These are phyloP conservation scores for Monilinia vaccinii-corymbosi DNA, from an alignment of 2,329 filamentous ascomycete species.

Conservation along the genomic window DNA sequence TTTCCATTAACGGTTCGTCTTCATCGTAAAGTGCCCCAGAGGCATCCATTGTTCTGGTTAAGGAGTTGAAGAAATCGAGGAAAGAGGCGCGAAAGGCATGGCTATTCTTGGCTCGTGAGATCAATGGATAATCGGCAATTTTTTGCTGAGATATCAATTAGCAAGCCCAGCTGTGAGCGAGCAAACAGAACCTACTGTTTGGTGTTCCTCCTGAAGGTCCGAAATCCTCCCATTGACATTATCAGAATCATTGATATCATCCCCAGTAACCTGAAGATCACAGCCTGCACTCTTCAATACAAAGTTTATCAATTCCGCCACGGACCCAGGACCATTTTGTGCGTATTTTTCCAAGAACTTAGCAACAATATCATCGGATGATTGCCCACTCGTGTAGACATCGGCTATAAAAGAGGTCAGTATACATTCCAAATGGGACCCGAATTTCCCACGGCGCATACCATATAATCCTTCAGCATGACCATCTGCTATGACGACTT, in stretches of 20 bases:
- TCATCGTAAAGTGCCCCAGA: slow-evolving; percentile 72
- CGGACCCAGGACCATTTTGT: slow-evolving; percentile 42
- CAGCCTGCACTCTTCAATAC: slow-evolving; percentile 69
- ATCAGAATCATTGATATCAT: slow-evolving; percentile 85
- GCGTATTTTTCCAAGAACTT: slow-evolving; percentile 53
- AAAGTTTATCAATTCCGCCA: slow-evolving; percentile 58
- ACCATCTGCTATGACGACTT: slow-evolving; percentile 37
- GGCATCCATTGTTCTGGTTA: slow-evolving; percentile 71
- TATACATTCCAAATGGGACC: neutral
- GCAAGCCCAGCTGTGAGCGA: neutral
- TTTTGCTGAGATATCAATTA: slow-evolving; percentile 44
- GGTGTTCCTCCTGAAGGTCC: slow-evolving; percentile 83
- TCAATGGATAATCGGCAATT: slow-evolving; percentile 84
- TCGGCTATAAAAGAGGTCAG: slow-evolving; percentile 40
- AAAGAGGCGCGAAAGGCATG: slow-evolving; percentile 71
- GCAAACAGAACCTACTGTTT: slow-evolving; percentile 49
- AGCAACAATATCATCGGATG: slow-evolving; percentile 47
- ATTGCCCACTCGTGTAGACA: slow-evolving; percentile 51
- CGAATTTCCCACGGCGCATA: slow-evolving; percentile 14
- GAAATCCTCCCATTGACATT: slow-evolving; percentile 68
- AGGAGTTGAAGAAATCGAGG: slow-evolving; percentile 66
- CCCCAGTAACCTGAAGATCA: slow-evolving; percentile 63
- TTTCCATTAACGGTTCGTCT: slow-evolving; percentile 65
- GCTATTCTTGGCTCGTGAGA: slow-evolving; percentile 69
- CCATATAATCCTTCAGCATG: slow-evolving; percentile 24